A percentile compares a stretch with the other conserved stretches of the same genome.
These are phyloP conservation scores for Plicaturopsis crispa DNA, from an alignment of 768 basidiomycete genomes.

Conservation along the genomic window DNA sequence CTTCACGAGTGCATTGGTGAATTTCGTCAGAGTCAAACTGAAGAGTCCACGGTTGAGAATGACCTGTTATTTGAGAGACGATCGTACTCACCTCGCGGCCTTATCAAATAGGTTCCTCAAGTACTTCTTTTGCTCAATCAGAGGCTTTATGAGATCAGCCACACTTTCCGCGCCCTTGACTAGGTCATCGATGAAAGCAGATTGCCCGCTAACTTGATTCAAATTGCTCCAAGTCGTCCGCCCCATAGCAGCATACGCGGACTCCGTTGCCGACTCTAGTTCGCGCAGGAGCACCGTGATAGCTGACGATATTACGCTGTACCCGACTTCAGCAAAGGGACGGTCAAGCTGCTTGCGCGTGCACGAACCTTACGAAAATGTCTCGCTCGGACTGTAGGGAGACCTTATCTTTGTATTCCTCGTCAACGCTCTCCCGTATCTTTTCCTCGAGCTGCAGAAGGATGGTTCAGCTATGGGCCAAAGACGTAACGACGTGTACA, in stretches of 20 bases:
- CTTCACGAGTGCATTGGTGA: conserved; percentile 83
- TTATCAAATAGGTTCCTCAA: conserved; percentile 91
- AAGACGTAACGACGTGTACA: conserved; percentile 4
- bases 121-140: conserved; percentile 94
- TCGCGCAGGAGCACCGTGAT: conserved; percentile 78
- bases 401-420: conserved; percentile 70
- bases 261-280: conserved; percentile 78
- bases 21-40: conserved; percentile 78
- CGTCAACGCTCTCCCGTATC: conserved; percentile 73
- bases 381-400: conserved; percentile 83
- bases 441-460: conserved; percentile 78
- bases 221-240: conserved; percentile 72
- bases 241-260: conserved; percentile 67
- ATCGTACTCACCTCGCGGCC: conserved; percentile 62
- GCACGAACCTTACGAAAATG: conserved; percentile 72
- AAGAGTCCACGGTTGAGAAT: too few species aligned
- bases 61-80: conserved; percentile 1
- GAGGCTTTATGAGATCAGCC: conserved; percentile 66
- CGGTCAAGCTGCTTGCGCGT: background rate
- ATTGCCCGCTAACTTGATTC: conserved; percentile 83
- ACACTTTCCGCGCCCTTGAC: conserved; percentile 69
- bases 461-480: conserved; percentile 1
- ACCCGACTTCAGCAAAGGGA: background rate
- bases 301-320: conserved; percentile 77
- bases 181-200: conserved; percentile 73